Base-by-base conservation (phyloP, 768 basidiomycete species). In the Suillus weaverae region DNA sequence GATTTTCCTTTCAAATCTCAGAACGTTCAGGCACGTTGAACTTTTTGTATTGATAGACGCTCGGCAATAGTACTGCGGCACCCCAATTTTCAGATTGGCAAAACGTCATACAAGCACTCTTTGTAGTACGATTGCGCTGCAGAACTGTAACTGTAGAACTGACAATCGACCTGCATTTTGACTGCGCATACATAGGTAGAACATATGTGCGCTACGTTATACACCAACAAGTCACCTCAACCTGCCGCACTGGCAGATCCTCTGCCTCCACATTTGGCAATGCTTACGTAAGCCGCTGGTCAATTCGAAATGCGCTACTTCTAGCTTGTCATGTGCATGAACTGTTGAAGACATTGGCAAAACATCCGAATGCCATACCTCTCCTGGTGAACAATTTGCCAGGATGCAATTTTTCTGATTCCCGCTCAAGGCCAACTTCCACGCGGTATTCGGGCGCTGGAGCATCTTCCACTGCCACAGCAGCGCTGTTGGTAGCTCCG, bases 401-500 rank as follows among this genome's bases (percentile, higher is more conserved):
- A 30, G 14, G 13, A 39, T 36, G 57, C 32, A 60, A 60, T 18
- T 48, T 60, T 46, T 18, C 48, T 50, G 26, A 54, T 54, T 30
- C 18, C 30, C 53, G 33, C 22, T 57, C 14, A 57, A 22, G 16
- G 1, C 22, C 22, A 30, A 36, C 56, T 57, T 57, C 35, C 13
- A 22, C 35, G 35, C 51, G 51, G 32, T 53, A 20, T 10, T 11
- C 53, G 53, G 51, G 20, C 18, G 7, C 35, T 7, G 26, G 22
- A 61, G 32, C 60, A 61, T 60, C 38, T 35, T 53, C 43, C 26
- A 30, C 48, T 50, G 50, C 32, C 60, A 57, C 61, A 55, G 64
- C 53, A 62, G 7, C 63, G 50, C 32, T 33, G 5, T 61, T 61
- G 22, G 22, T 35, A 18, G 55, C 55, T 61, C 65, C 61, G 39